These are phyloP conservation scores for Pseudozyma sp. DNA, from an alignment of 1,284 basidiomycete species.

Conservation along the genomic window DNA sequence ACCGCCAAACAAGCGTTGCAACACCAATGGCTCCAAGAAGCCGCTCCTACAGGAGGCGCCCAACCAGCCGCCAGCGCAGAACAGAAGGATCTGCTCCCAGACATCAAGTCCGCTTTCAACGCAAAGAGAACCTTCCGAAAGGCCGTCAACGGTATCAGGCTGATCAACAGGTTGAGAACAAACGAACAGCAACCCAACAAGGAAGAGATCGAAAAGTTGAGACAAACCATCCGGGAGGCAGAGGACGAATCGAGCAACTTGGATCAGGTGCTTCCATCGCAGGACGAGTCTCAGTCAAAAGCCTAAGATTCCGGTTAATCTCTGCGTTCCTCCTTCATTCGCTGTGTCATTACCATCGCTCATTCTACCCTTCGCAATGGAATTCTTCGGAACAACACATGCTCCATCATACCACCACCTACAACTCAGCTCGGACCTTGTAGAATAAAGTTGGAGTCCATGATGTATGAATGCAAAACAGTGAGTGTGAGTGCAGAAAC, in stretches of 20 bases:
- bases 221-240: slow-evolving; percentile 50
- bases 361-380: slow-evolving; percentile 2
- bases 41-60: not conserved
- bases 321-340: not conserved
- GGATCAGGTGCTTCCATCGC: slow-evolving; percentile 42
- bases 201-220: slow-evolving; percentile 44
- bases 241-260: slow-evolving; percentile 48
- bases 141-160: slow-evolving; percentile 65
- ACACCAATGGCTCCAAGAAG: slow-evolving; percentile 59
- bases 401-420: not conserved
- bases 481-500: slow-evolving; percentile 6
- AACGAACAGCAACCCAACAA: slow-evolving; percentile 42
- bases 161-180: slow-evolving; percentile 55
- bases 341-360: not conserved
- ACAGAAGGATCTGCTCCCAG: slow-evolving; percentile 65
- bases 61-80: not conserved
- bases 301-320: not conserved
- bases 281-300: not conserved
- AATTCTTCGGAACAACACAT: slow-evolving; percentile 1
- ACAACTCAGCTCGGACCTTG: no score
- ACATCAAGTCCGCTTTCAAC: slow-evolving; percentile 68
- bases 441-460: not conserved
- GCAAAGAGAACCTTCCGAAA: slow-evolving; percentile 66
- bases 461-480: slow-evolving; percentile 16
- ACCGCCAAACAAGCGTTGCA: slow-evolving; percentile 61